Conservation (phyloP, 768 basidiomycete genomes). For the Suillus sp. region DNA sequence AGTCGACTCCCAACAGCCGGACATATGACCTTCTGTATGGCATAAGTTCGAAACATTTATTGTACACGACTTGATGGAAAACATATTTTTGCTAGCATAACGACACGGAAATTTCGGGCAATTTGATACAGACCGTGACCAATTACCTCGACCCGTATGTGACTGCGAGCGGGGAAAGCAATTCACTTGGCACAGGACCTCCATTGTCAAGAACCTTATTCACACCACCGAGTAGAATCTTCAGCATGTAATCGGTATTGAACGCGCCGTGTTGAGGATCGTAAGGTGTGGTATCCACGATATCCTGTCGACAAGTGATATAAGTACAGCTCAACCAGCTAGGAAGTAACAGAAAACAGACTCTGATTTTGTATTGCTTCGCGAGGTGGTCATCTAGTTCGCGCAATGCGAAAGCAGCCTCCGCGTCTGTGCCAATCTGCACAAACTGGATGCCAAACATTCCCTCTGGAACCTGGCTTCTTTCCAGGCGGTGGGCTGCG, state of each 20-base stretch:
- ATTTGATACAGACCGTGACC: background rate
- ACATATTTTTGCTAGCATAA: background rate
- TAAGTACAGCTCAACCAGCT: background rate
- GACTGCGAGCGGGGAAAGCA: slow-evolving; percentile 18
- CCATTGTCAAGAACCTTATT: slow-evolving; percentile 14
- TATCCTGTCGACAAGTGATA: slow-evolving; percentile 29
- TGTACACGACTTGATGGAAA: background rate
- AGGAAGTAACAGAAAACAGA: slow-evolving; percentile 2
- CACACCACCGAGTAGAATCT: slow-evolving; percentile 13
- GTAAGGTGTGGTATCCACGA: slow-evolving; percentile 42
- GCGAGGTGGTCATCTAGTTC: slow-evolving; percentile 35
- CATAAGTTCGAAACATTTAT: background rate
- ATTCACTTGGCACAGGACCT: slow-evolving; percentile 4
- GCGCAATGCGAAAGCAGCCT: slow-evolving; percentile 36
- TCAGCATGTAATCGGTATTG: slow-evolving; percentile 14
- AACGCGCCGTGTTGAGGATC: slow-evolving; percentile 13
- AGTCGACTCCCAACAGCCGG: background rate
- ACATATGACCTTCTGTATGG: too few relatives aligned
- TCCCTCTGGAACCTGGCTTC: slow-evolving; percentile 27
- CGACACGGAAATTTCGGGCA: background rate
- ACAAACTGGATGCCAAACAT: slow-evolving; percentile 42
- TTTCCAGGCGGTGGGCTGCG: slow-evolving; percentile 33
- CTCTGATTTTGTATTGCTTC: slow-evolving; percentile 9
- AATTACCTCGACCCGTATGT: background rate
- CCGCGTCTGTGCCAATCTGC: slow-evolving; percentile 36